Percentiles rank a stretch among this genome's conserved stretches.
These are phyloP conservation scores for Lentithecium fluviatile DNA, from an alignment of 495 filamentous ascomycete genomes.

Conservation along the genomic window DNA sequence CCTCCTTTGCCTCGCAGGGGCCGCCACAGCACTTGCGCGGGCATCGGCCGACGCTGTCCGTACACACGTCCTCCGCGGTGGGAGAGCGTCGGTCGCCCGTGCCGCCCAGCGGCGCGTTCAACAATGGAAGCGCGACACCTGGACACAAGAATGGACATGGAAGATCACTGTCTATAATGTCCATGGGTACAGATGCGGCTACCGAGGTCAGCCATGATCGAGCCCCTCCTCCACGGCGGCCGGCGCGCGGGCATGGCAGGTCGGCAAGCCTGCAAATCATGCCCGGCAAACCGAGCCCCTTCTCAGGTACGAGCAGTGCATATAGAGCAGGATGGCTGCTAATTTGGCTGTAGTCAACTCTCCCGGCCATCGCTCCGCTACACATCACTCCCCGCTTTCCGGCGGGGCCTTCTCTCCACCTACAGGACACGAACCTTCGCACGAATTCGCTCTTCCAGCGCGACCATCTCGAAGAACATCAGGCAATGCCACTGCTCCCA, in stretches of 20 bases:
- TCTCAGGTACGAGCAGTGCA: constrained; percentile 22
- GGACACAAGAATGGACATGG: constrained; percentile 61
- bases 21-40: constrained; percentile 46
- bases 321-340: background rate
- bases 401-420: constrained; percentile 30
- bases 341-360: constrained; percentile 13
- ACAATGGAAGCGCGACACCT: constrained; percentile 24
- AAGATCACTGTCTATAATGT: constrained; percentile 92
- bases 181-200: constrained; percentile 68
- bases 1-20: constrained; percentile 29
- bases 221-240: constrained; percentile 48
- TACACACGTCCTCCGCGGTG: constrained; percentile 52
- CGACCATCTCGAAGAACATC: constrained; percentile 41
- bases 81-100: constrained; percentile 30
- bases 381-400: constrained; percentile 31
- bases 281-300: constrained; percentile 44
- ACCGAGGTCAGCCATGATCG: constrained; percentile 46
- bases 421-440: constrained; percentile 22
- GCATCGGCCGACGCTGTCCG: constrained; percentile 58
- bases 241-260: constrained; percentile 66
- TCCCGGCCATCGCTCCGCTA: constrained; percentile 25
- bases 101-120: constrained; percentile 19
- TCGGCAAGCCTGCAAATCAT: constrained; percentile 81
- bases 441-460: constrained; percentile 30
- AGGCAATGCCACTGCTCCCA: constrained; percentile 30